Percentiles rank a stretch among this genome's conserved stretches.
These are phyloP conservation scores for Fraxinus dipetala DNA, from an alignment of 305 asterid genomes.

Conservation along the genomic window DNA sequence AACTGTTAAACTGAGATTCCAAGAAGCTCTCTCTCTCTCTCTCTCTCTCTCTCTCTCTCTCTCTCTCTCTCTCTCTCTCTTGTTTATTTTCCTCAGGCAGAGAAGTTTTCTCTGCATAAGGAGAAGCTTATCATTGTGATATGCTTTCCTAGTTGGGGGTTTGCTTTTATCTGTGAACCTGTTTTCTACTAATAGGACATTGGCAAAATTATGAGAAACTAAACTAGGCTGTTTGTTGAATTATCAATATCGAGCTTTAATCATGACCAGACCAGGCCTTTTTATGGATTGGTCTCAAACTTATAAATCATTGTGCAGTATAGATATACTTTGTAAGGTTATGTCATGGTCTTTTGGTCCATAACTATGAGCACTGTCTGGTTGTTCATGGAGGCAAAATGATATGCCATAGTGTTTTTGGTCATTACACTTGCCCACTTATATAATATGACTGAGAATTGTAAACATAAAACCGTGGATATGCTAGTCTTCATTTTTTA, in stretches of 20 bases:
- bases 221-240: neutral
- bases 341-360: conserved; percentile 14
- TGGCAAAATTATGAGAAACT: neutral
- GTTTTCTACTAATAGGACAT: neutral
- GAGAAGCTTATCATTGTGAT: neutral
- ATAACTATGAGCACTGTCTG: neutral
- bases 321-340: conserved; percentile 2
- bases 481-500: conserved; percentile 4
- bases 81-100: neutral
- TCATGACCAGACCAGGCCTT: neutral
- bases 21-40: neutral
- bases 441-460: conserved; percentile 6
- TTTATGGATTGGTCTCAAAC: neutral
- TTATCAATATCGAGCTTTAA: neutral
- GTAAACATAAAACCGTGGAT: neutral
- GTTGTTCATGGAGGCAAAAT: conserved; percentile 3
- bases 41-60: neutral
- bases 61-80: neutral
- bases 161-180: neutral
- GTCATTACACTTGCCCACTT: neutral
- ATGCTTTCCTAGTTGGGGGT: neutral
- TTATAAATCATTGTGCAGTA: neutral
- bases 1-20: neutral
- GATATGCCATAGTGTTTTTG: conserved; percentile 10
- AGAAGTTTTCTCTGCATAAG: neutral